Evolutionary conservation across 2,329 filamentous ascomycete genomes (phyloP).

Genomic region (Phaeosphaeria sp.): DNA sequence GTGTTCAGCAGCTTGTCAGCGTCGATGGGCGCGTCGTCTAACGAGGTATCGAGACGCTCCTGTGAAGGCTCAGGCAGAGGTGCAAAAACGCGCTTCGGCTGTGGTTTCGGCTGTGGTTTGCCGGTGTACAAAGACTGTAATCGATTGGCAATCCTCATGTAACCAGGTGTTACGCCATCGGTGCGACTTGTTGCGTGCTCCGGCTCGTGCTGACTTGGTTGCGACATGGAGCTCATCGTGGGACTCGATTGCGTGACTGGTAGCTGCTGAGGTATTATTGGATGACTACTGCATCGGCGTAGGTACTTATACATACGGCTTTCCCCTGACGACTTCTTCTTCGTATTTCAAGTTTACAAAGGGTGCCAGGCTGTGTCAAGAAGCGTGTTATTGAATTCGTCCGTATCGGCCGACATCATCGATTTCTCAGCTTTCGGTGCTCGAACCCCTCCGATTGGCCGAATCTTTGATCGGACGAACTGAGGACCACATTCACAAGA

Average conservation of each 20-base stretch:
- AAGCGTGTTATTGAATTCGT: conserved; percentile 4
- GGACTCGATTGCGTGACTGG: conserved; percentile 34
- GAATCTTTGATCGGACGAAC: conserved; percentile 5
- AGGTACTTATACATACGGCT: conserved; percentile 10
- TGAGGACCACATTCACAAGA: background rate
- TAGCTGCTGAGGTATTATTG: conserved; percentile 28
- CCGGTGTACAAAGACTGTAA: conserved; percentile 13
- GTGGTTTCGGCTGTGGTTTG: conserved; percentile 8
- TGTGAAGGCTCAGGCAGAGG: conserved; percentile 29
- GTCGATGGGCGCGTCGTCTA: conserved; percentile 35
- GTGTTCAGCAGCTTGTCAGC: conserved; percentile 20
- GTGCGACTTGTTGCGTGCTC: conserved; percentile 7
- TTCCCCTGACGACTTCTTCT: background rate
- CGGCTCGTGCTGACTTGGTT: conserved; percentile 8
- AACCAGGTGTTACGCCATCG: conserved; percentile 10
- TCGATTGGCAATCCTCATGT: conserved; percentile 14
- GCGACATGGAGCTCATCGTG: conserved; percentile 28
- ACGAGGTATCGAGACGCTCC: conserved; percentile 41
- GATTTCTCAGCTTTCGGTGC: conserved; percentile 7
- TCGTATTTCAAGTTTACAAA: background rate
- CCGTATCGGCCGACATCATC: conserved; percentile 6
- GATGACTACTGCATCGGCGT: conserved; percentile 19
- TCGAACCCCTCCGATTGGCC: conserved; percentile 2
- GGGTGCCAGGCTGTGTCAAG: background rate
- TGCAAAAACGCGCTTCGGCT: conserved; percentile 18